These are phyloP conservation scores for Vanrija humicola DNA, from an alignment of 1,284 basidiomycete species.

Conservation along the genomic window DNA sequence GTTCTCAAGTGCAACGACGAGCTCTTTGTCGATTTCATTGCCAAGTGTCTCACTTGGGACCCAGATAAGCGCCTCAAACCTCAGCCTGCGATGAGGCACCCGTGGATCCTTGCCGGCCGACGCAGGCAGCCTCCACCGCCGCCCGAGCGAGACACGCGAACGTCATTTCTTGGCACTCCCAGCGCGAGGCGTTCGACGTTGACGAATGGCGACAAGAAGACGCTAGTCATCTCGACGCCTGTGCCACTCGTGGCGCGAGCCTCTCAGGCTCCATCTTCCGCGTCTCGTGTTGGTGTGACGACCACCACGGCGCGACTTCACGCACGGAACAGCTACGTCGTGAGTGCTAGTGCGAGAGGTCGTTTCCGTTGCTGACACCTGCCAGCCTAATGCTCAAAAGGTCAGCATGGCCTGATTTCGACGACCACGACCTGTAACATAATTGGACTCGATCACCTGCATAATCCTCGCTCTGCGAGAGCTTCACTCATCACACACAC, in stretches of 20 bases:
- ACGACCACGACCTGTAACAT: too few relatives aligned
- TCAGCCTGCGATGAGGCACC: conserved; percentile 85
- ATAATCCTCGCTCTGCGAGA: too few relatives aligned
- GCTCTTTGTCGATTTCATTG: conserved; percentile 64
- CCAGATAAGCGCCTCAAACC: conserved; percentile 94
- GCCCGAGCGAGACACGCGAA: conserved; percentile 10
- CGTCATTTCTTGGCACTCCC: conserved; percentile 8
- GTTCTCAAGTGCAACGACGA: conserved; percentile 79
- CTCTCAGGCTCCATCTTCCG: conserved; percentile 10
- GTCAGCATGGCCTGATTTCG: conserved; percentile 16
- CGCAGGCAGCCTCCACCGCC: conserved; percentile 49
- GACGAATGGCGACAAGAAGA: conserved; percentile 17
- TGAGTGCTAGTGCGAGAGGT: conserved; percentile 2
- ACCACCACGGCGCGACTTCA: conserved; percentile 17
- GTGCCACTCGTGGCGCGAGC: conserved; percentile 42
- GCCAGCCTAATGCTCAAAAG: conserved; percentile 19
- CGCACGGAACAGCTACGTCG: conserved; percentile 21
- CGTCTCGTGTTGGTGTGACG: conserved; percentile 21
- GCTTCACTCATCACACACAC: too few relatives aligned
- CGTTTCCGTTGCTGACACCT: background rate
- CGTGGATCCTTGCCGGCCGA: conserved; percentile 66
- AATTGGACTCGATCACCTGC: too few relatives aligned
- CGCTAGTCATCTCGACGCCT: conserved; percentile 40
- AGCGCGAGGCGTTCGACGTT: conserved; percentile 5
- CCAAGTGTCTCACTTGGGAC: conserved; percentile 96